Base-by-base conservation (phyloP, 805 yeast genomes). In the Monosporozyma aerobia region DNA sequence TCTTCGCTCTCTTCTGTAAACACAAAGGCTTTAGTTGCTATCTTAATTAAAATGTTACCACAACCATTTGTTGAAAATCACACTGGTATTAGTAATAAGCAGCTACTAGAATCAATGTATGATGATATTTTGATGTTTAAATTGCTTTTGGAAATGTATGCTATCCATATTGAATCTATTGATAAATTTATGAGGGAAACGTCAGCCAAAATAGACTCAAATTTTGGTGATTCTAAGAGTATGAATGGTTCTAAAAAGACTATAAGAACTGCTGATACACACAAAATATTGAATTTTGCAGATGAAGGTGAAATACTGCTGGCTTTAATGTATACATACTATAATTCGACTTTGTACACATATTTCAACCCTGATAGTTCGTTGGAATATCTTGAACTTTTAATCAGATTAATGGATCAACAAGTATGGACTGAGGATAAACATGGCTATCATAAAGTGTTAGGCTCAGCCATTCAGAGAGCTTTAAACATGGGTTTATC, bases 401-500 rank as follows among this genome's bases (percentile, higher is more conserved):
- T 65, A 14, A 49, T 65, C 5, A 49, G 56, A 5, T 48, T 67
- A 25, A 48, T 67, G 13, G 62, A 60, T 19, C 56, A 56, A 23
- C 65, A 63, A 48, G 29, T 56, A 9, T 63, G 67, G 66, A 35
- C 60, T 33, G 59, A 59, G 3, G 68, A 65, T 48, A 51, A 48
- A 23, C 59, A 59, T 46, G 63, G 63, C 2, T 54, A 56, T 33
- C 57, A 55, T 30, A 61, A 58, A 44, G 62, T 63, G 2, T 44
- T 62, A n/a, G 57, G 56, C 1, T 57, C 59, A 16, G 63, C 64
- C 1, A 46, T 61, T 2, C 57, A 58, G 35, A 58, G 59, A 46
- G 64, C 68, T 5, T 51, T 54, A 14, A 56, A 50, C n/a, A 51
- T 60, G 49, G 71, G 71, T 4, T 52, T 67, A 3, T 56, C 60